These are phyloP conservation scores for Effrenium voratum DNA, from an alignment of 73 alveolate species.

Conservation along the genomic window DNA sequence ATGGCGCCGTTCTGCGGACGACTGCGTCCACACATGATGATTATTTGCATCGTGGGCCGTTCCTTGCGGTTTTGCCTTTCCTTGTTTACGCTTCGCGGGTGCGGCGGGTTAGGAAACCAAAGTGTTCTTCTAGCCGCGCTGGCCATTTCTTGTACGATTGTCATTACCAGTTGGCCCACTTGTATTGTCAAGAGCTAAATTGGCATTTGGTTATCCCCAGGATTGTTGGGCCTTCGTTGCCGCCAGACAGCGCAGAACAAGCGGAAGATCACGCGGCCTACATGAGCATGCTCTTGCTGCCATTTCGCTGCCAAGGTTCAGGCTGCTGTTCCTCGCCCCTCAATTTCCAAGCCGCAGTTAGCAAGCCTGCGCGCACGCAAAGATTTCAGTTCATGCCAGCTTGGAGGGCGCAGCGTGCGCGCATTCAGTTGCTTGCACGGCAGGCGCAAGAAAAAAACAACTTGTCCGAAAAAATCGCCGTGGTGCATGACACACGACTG, in stretches of 20 bases:
- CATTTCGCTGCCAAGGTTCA: background rate
- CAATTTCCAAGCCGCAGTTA: background rate
- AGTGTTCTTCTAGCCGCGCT: too few species aligned
- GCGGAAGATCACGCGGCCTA: background rate
- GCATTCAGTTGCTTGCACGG: background rate
- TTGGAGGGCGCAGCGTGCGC: background rate
- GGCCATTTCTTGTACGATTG: background rate
- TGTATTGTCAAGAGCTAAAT: background rate
- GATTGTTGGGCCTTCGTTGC: background rate
- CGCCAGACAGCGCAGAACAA: background rate
- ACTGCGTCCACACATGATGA: conserved; percentile 12
- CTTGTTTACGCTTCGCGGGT: background rate
- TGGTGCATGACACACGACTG: background rate
- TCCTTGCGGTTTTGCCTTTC: background rate
- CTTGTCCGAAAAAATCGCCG: background rate
- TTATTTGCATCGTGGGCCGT: conserved; percentile 50
- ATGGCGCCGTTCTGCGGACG: background rate
- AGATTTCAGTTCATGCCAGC: background rate
- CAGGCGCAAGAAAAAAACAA: background rate
- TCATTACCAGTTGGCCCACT: background rate
- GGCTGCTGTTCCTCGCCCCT: background rate
- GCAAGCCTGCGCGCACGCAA: background rate
- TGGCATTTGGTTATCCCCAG: background rate
- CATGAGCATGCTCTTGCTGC: background rate
- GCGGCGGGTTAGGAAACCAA: background rate